Base-by-base conservation (phyloP, 495 filamentous ascomycete genomes). In the Mytilinidion resinicola region DNA sequence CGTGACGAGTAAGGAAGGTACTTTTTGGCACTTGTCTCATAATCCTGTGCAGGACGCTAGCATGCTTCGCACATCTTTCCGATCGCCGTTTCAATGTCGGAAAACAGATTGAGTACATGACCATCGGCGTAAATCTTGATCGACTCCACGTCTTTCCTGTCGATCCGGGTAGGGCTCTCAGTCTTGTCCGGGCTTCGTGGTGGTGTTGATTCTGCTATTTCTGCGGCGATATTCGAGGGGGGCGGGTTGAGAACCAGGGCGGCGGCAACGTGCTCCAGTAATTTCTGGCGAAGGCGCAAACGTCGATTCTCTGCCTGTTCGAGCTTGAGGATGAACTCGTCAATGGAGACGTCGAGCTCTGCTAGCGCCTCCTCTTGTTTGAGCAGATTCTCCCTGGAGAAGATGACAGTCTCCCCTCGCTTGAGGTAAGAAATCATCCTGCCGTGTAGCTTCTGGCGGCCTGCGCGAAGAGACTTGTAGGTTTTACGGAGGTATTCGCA, bases 271-370 rank as follows among this genome's bases (percentile, higher is more conserved):
- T 90, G 86, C 68, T 90, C 86, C 3, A 90, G 77, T 3, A 90
- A 76, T 74, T 88, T 90, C 67, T 89, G 84, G n/a, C 84, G 80
- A 21, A 89, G 78, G 33, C 82, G 75, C 12, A 79, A 80, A 21
- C 86, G 79, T 61, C 86, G 75, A 64, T 89, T 86, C 73, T 90
- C 86, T n/a, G 84, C 85, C 55, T 83, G 80, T 61, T 89, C 86
- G 4, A 88, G 79, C 67, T 88, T 89, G 59, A 58, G 72, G 30
- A 87, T 78, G 84, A 87, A 90, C 62, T 87, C 84, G 61, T 89
- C 86, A 60, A 90, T 89, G 21, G 82, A 83, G n/a, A 74, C 68
- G 61, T 90, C 86, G 15, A 89, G 78, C 63, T 88, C 85, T 1
- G 79, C 78, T 20, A 90, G 74, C 8, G 85, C 82, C 67, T 89